phyloP scores from a whole-genome alignment of 805 yeast genomes.

The Babjeviella inositovora region DNA sequence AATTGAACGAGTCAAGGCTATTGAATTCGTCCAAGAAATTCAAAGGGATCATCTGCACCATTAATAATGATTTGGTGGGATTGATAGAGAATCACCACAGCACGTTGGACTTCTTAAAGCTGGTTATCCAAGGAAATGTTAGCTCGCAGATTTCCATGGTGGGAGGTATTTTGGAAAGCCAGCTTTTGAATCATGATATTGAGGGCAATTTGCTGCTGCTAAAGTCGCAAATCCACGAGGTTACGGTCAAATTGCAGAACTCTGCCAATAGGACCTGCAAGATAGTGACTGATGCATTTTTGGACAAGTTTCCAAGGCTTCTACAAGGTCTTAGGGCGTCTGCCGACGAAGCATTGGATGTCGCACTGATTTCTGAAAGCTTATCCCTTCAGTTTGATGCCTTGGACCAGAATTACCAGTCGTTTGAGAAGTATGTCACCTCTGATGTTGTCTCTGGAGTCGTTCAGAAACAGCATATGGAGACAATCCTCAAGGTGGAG shows the following conservation, averaged over 20 bases:
- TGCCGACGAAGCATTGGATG: slow-evolving; percentile 4
- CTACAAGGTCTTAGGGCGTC: slow-evolving; percentile 6
- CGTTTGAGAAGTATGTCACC: slow-evolving; percentile 2
- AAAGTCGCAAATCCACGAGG: slow-evolving; percentile 3
- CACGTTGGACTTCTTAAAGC: slow-evolving; percentile 3
- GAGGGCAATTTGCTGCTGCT: slow-evolving; percentile 5
- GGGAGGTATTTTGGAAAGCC: slow-evolving; percentile 3
- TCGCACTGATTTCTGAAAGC: slow-evolving; percentile 6
- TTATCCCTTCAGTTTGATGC: not conserved
- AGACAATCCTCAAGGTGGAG: not conserved
- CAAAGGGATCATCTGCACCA: slow-evolving; percentile 10
- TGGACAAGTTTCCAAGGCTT: slow-evolving; percentile 6
- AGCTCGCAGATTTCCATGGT: slow-evolving; percentile 1
- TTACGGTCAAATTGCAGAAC: slow-evolving; percentile 5
- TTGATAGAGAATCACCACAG: slow-evolving; percentile 7
- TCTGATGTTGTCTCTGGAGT: slow-evolving; percentile 2
- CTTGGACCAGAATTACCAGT: slow-evolving; percentile 1
- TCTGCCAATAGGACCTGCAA: slow-evolving; percentile 7
- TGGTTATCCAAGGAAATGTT: slow-evolving; percentile 1
- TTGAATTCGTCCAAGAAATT: slow-evolving; percentile 13
- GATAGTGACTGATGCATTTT: slow-evolving; percentile 6
- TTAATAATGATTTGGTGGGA: slow-evolving; percentile 9
- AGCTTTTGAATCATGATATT: slow-evolving; percentile 5
- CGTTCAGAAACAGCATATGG: too few species aligned
- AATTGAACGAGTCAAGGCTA: slow-evolving; percentile 11